Evolutionary conservation across 2,329 filamentous ascomycete species (phyloP).

Genomic region (Penicillium sp.): DNA sequence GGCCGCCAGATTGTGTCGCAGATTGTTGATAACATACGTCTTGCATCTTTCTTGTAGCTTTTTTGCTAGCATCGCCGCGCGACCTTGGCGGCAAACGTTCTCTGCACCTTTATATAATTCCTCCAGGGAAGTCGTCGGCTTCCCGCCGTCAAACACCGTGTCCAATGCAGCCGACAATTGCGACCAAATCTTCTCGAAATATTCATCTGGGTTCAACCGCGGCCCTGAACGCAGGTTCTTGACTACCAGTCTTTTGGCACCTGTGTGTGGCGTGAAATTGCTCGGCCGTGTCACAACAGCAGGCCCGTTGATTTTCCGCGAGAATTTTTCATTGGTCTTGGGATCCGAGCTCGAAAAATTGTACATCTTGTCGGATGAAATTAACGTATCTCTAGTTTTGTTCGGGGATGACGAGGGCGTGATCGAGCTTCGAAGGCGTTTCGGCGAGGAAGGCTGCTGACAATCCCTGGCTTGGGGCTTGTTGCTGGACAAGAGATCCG

Average conservation of each 20-base stretch:
- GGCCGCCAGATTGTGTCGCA: constrained; percentile 59
- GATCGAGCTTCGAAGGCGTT: constrained; percentile 33
- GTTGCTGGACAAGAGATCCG: constrained; percentile 40
- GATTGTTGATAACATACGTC: constrained; percentile 52
- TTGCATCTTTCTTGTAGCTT: constrained; percentile 65
- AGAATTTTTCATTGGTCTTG: constrained; percentile 38
- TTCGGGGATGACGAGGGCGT: constrained; percentile 24
- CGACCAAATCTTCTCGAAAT: constrained; percentile 70
- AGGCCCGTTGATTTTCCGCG: constrained; percentile 44
- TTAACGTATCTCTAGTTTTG: constrained; percentile 14
- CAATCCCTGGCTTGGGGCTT: constrained; percentile 16
- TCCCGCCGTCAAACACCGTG: constrained; percentile 65
- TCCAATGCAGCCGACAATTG: constrained; percentile 71
- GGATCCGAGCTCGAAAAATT: constrained; percentile 43
- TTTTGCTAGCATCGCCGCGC: constrained; percentile 64
- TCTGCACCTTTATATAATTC: constrained; percentile 87
- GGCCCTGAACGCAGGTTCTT: constrained; percentile 75
- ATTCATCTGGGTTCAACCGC: constrained; percentile 66
- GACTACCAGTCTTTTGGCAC: constrained; percentile 82
- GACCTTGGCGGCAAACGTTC: constrained; percentile 78
- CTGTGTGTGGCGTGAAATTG: constrained; percentile 67
- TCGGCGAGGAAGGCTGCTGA: constrained; percentile 28
- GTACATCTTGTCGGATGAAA: constrained; percentile 50
- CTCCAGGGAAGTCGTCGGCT: constrained; percentile 72
- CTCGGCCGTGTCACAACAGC: constrained; percentile 31